phyloP scores from a whole-genome alignment of 2,329 filamentous ascomycete genomes.

The Penicillium sumatraense region DNA sequence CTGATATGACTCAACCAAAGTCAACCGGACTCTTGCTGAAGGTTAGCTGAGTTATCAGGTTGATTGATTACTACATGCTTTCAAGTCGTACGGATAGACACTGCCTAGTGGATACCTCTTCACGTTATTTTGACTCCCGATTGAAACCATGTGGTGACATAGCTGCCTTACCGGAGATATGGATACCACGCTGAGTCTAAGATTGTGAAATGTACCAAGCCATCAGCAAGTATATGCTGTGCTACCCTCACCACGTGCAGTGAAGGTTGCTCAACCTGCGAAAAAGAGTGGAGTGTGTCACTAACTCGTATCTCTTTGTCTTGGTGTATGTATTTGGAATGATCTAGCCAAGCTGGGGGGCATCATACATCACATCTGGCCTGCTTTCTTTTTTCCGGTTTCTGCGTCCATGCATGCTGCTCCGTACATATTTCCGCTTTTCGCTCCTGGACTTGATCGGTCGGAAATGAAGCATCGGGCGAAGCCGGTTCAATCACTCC shows the following conservation, averaged over 20 bases:
- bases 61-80: no score
- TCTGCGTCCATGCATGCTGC: neutral
- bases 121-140: neutral
- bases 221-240: neutral
- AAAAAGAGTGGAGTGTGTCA: neutral
- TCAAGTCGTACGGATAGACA: no score
- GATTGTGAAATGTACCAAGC: neutral
- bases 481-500: no score
- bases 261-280: neutral
- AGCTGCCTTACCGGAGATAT: neutral
- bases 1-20: no score
- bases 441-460: neutral
- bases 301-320: neutral
- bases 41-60: no score
- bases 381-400: neutral
- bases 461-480: no score
- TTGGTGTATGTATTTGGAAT: neutral
- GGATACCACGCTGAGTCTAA: neutral
- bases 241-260: neutral
- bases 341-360: neutral
- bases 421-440: neutral
- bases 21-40: no score
- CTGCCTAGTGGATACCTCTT: no score
- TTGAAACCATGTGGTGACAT: neutral
- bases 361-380: neutral